Percentiles rank a stretch among this genome's conserved stretches.
These are phyloP conservation scores for Cyberlindnera mississippiensis DNA, from an alignment of 805 yeast species.

Conservation along the genomic window DNA sequence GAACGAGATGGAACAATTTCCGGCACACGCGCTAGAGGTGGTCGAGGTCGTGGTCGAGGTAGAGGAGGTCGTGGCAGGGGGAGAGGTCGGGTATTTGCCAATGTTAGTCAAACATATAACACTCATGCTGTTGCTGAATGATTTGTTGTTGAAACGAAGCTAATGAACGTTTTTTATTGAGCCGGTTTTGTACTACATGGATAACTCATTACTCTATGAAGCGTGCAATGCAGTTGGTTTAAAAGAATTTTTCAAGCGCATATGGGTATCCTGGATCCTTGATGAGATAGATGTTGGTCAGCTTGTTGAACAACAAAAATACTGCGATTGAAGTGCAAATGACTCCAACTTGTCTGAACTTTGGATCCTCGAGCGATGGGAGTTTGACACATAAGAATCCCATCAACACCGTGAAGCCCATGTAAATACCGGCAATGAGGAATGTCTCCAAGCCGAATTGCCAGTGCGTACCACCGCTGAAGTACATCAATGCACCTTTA, in stretches of 20 bases:
- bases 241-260: slow-evolving; percentile 13
- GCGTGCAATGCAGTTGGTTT: neutral
- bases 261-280: slow-evolving; percentile 21
- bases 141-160: neutral
- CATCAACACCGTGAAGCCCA: slow-evolving; percentile 40
- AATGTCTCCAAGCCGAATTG: slow-evolving; percentile 70
- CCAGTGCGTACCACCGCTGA: slow-evolving; percentile 62
- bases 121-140: neutral
- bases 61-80: slow-evolving; percentile 9
- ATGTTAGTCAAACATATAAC: slow-evolving; percentile 9
- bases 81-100: no score
- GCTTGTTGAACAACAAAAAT: slow-evolving; percentile 19
- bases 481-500: slow-evolving; percentile 46
- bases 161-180: neutral
- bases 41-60: slow-evolving; percentile 4
- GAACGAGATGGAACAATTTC: no score
- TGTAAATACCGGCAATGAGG: slow-evolving; percentile 48
- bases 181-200: no score
- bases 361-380: slow-evolving; percentile 23
- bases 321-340: slow-evolving; percentile 14
- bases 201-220: no score
- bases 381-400: slow-evolving; percentile 38
- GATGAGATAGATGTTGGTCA: slow-evolving; percentile 19
- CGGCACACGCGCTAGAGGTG: neutral
- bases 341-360: slow-evolving; percentile 7